These are phyloP conservation scores for Fusarium hainanense DNA, from an alignment of 2,329 filamentous ascomycete species.

Conservation along the genomic window DNA sequence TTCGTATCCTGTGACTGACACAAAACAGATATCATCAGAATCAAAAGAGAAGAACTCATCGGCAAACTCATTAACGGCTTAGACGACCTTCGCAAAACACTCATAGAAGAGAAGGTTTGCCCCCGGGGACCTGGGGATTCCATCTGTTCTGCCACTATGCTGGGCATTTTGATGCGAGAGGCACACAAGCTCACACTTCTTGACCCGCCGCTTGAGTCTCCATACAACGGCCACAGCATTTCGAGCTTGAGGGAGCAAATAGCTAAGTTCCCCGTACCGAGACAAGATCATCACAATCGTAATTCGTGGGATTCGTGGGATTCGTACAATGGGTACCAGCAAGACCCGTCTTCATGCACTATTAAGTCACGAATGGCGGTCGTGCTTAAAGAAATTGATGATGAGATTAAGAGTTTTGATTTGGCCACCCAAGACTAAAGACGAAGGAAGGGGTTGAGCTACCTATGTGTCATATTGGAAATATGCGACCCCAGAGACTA, in stretches of 20 bases:
- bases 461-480: no score
- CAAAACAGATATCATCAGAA: not conserved
- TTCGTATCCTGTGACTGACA: not conserved
- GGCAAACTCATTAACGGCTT: fast-evolving
- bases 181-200: not conserved
- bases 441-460: no score
- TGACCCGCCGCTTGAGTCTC: fast-evolving
- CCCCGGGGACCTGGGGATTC: fast-evolving
- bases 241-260: fast-evolving
- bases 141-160: not conserved
- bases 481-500: no score
- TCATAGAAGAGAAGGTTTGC: fast-evolving
- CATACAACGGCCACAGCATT: not conserved
- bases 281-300: no score
- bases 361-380: fast-evolving
- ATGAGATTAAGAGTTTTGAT: not conserved
- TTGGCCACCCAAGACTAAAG: no score
- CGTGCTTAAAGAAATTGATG: not conserved
- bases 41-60: not conserved
- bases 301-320: no score
- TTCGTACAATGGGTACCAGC: no score
- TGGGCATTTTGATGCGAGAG: not conserved
- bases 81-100: fast-evolving
- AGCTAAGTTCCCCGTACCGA: not conserved
- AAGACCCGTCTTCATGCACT: not conserved